Conservation (phyloP, 1,139 yeast species). For the Candida smagusa region DNA sequence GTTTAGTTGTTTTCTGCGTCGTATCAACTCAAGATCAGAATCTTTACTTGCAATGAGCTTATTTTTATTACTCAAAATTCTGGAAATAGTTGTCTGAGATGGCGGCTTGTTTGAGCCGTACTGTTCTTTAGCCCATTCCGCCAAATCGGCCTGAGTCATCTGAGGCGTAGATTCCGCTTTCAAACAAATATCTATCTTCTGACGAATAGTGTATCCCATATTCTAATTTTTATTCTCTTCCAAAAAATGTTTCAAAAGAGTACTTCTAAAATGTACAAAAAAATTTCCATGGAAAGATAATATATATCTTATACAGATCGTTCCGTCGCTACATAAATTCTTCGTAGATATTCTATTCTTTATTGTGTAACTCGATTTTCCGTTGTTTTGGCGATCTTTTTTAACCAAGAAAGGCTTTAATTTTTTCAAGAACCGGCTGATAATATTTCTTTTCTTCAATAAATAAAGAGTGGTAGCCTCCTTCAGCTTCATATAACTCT, state of each 20-base stretch:
- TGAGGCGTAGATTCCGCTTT: conserved; percentile 64
- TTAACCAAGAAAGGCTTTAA: conserved; percentile 35
- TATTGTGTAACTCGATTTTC: too few relatives aligned
- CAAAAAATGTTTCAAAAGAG: too few relatives aligned
- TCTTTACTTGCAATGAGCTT: conserved; percentile 58
- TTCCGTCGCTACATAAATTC: too few relatives aligned
- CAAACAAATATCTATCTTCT: conserved; percentile 63
- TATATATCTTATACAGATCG: too few relatives aligned
- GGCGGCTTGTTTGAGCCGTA: conserved; percentile 54
- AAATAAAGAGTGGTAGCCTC: conserved; percentile 44
- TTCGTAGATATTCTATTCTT: too few relatives aligned
- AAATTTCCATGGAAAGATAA: background rate
- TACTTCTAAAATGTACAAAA: background rate
- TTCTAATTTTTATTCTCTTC: background rate
- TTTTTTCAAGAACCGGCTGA: conserved; percentile 27
- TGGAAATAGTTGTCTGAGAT: conserved; percentile 65
- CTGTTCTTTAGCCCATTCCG: conserved; percentile 58
- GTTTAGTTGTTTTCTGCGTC: conserved; percentile 56
- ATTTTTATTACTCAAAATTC: conserved; percentile 56
- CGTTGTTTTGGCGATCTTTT: too few relatives aligned
- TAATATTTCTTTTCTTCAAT: conserved; percentile 42
- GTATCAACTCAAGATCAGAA: conserved; percentile 50
- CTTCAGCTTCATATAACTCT: conserved; percentile 24
- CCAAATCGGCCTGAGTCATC: conserved; percentile 68
- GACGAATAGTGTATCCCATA: conserved; percentile 62